Evolutionary conservation across 2,329 filamentous ascomycete genomes (phyloP).

Genomic region (Verticillium alfalfae): DNA sequence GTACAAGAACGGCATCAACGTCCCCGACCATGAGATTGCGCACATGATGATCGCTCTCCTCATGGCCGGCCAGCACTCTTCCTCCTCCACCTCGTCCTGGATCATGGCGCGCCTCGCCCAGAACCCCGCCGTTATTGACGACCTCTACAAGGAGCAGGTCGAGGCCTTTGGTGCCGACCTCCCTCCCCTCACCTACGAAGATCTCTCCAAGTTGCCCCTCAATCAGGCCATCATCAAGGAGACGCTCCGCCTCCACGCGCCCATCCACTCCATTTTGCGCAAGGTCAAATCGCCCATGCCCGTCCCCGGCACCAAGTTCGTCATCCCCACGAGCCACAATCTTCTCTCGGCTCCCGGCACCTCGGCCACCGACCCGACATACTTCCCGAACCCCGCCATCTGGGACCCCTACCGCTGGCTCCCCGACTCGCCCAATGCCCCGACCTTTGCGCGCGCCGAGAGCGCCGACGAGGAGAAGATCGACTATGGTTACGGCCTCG

Average conservation of each 20-base stretch:
- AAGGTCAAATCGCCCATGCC: slow-evolving; percentile 85
- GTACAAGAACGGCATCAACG: slow-evolving; percentile 74
- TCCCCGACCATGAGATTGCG: slow-evolving; percentile 81
- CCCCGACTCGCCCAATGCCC: slow-evolving; percentile 52
- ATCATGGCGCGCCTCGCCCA: slow-evolving; percentile 77
- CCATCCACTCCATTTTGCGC: slow-evolving; percentile 92
- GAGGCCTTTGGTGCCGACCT: slow-evolving; percentile 67
- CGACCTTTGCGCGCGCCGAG: slow-evolving; percentile 35
- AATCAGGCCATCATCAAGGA: slow-evolving; percentile 86
- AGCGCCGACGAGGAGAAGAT: slow-evolving; percentile 66
- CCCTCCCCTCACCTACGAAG: slow-evolving; percentile 70
- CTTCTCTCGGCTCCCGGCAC: slow-evolving; percentile 84
- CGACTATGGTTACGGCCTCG: slow-evolving; percentile 89
- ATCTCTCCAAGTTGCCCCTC: slow-evolving; percentile 71
- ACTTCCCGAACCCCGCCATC: slow-evolving; percentile 74
- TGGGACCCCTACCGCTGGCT: slow-evolving; percentile 96
- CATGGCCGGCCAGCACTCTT: slow-evolving; percentile 89
- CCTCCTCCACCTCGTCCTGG: slow-evolving; percentile 78
- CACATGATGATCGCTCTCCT: slow-evolving; percentile 93
- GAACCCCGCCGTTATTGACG: slow-evolving; percentile 71
- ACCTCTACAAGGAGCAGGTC: slow-evolving; percentile 79
- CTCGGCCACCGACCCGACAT: slow-evolving; percentile 62
- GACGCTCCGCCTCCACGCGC: slow-evolving; percentile 83
- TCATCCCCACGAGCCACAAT: slow-evolving; percentile 73
- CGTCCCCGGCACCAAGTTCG: slow-evolving; percentile 75